phyloP scores from a whole-genome alignment of 306 rosid genomes.

The Sicyos edulis region DNA sequence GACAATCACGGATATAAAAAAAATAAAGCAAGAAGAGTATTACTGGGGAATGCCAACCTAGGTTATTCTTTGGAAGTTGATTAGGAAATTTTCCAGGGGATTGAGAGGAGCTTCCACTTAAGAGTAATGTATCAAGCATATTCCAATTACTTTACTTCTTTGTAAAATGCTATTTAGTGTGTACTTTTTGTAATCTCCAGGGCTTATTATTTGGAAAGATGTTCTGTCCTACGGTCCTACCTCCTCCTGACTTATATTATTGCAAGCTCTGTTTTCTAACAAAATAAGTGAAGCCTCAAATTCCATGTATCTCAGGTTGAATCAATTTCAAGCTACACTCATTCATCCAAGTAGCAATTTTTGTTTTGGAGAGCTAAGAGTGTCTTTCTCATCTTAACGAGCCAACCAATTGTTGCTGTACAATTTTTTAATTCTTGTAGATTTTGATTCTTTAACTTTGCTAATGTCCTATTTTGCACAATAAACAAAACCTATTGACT shows the following conservation, averaged over 20 bases:
- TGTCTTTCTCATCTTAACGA: conserved; percentile 6
- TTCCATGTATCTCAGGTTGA: conserved; percentile 2
- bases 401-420: neutral
- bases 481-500: neutral
- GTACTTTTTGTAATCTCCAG: neutral
- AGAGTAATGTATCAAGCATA: neutral
- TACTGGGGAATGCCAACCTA: neutral
- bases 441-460: neutral
- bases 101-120: conserved; percentile 8
- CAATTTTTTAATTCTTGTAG: neutral
- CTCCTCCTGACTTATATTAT: neutral
- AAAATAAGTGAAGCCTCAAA: neutral
- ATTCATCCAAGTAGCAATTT: neutral
- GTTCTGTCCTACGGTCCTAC: neutral
- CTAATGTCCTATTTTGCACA: neutral
- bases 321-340: neutral
- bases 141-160: neutral
- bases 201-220: neutral
- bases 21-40: no score
- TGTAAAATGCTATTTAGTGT: neutral
- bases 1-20: no score
- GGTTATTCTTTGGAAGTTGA: conserved; percentile 4
- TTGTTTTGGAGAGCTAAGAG: conserved; percentile 1
- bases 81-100: neutral
- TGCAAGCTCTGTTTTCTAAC: neutral